Evolutionary conservation across 163 green algal genomes (phyloP), one percentile per base, ranked within the genome.

Genomic region (Scenedesmus sp.): DNA sequence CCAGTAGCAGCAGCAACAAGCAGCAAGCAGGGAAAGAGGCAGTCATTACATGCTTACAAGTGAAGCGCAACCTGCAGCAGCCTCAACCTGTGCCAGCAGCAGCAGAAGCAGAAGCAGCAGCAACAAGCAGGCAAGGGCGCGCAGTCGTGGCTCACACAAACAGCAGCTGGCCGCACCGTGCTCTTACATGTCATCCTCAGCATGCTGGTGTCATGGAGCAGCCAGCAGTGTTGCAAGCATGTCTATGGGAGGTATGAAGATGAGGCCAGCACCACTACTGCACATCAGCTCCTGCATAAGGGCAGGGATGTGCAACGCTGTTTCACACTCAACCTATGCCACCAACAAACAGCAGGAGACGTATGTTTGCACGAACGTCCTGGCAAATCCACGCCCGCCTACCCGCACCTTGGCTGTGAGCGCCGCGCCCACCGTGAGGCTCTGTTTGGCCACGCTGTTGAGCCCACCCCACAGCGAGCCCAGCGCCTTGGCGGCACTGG

Each of bases 381-480:
- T n/a, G n/a, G n/a, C n/a, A n/a, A n/a, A n/a, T n/a, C n/a, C n/a
- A 81, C 20, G 2, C 66, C 66, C 10, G 16, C 3, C 1, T 20
- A 4, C 0, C 3, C 87, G 84, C 90, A 90, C 84, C 89, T 91
- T 84, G 18, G 70, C 74, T 57, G 87, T 91, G 15, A 91, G 55
- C 7, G 87, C 88, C 2, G 67, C 59, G 10, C 81, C 59, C 8
- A 94, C 57, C 9, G 70, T 88, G 6, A 62, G 81, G 20, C 82
- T 89, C 23, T 85, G 88, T 23, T 86, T 86, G 6, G 89, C 92
- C 82, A 93, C 89, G 9, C 83, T 89, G 66, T 86, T 92, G 46
- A 95, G 81, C 1, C 93, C 92, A 23, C 94, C 93, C 91, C 93
- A 95, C 56, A 95, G 82, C 64, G 86, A 93, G 87, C 83, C 93